Conservation (phyloP, 78 protist genomes). For the Dictyostelium capitatum region DNA sequence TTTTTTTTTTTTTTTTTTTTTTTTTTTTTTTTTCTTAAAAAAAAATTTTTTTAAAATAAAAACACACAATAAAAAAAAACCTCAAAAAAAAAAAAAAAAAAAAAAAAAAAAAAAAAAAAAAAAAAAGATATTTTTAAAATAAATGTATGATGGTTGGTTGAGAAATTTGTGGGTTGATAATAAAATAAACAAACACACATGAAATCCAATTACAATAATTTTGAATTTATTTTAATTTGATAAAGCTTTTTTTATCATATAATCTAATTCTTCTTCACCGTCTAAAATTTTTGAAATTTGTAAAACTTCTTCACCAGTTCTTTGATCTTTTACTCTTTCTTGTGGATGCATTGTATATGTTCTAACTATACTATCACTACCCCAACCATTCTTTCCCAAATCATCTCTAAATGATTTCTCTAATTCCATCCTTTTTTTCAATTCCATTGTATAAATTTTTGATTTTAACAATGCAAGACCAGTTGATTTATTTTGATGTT, state of each 20-base stretch:
- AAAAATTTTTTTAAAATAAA: neutral
- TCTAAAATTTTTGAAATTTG: constrained; percentile 24
- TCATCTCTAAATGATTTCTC: constrained; percentile 39
- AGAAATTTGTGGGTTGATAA: no score
- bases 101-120: neutral
- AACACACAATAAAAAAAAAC: neutral
- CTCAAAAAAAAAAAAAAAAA: neutral
- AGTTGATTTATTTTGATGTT: constrained; percentile 66
- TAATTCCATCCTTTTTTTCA: constrained; percentile 25
- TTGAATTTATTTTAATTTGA: no score
- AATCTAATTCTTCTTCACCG: constrained; percentile 70
- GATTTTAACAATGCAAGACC: constrained; percentile 53
- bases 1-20: neutral
- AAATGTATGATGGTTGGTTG: no score
- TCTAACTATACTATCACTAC: constrained; percentile 43
- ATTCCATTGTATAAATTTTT: constrained; percentile 13
- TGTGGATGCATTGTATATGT: constrained; percentile 58
- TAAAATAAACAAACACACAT: no score
- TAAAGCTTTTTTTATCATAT: constrained; percentile 38
- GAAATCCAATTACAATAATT: no score
- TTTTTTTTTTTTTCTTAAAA: neutral
- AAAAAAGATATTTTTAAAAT: neutral
- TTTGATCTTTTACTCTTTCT: constrained; percentile 67
- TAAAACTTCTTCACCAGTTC: constrained; percentile 39
- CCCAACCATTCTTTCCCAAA: constrained; percentile 52